Conservation (phyloP, 192 early-diverging fungal species). For the Tieghemiomyces parasiticus region DNA sequence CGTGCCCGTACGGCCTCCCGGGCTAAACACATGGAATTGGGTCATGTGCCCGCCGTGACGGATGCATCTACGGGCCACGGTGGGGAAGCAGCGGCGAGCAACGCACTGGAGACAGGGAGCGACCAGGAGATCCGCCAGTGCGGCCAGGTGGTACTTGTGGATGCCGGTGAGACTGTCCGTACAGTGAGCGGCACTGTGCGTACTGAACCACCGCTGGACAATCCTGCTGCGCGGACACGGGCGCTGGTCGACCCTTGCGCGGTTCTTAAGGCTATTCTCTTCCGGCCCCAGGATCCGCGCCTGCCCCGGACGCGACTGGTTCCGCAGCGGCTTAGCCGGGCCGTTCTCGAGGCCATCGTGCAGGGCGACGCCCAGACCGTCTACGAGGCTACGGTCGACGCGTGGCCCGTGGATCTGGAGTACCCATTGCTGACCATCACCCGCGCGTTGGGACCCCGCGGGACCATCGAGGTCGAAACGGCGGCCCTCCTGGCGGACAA, state of each 20-base stretch:
- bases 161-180: background rate
- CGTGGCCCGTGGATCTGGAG: background rate
- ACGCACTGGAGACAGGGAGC: too few relatives aligned
- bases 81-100: background rate
- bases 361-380: background rate
- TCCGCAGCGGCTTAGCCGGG: background rate
- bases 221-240: background rate
- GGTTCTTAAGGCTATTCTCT: constrained; percentile 13
- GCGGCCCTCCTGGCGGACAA: constrained; percentile 70
- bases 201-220: background rate
- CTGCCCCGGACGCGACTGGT: constrained; percentile 20
- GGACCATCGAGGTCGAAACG: constrained; percentile 62
- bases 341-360: background rate
- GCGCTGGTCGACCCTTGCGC: constrained; percentile 10
- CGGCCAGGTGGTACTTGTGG: background rate
- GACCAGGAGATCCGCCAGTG: too few relatives aligned
- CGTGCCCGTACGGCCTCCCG: constrained; percentile 48
- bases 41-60: constrained; percentile 19
- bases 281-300: constrained; percentile 15
- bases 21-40: constrained; percentile 39
- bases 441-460: constrained; percentile 54
- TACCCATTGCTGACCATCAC: constrained; percentile 11
- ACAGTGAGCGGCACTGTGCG: background rate
- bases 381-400: background rate
- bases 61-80: constrained; percentile 5